Conservation (phyloP, 2,329 filamentous ascomycete species). For the Epichloe aotearoae region DNA sequence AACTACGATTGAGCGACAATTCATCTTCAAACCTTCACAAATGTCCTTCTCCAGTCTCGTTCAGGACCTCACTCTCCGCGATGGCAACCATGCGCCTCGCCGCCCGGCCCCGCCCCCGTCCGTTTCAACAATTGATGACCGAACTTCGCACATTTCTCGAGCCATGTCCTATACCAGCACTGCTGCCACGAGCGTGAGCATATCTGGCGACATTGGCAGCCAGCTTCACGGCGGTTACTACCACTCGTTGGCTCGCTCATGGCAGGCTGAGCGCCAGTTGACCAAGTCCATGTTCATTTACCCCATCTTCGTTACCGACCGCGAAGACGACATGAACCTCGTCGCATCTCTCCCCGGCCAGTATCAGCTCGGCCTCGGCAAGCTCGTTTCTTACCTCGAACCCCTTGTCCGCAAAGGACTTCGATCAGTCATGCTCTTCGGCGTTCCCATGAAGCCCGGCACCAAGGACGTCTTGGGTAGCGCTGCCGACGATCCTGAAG, state of each 20-base stretch:
- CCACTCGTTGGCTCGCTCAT: slow-evolving; percentile 64
- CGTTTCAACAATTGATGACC: slow-evolving; percentile 45
- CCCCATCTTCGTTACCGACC: slow-evolving; percentile 90
- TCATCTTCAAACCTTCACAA: slow-evolving; percentile 16
- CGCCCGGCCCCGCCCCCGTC: slow-evolving; percentile 32
- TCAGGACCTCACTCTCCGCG: slow-evolving; percentile 49
- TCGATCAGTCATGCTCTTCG: slow-evolving; percentile 87
- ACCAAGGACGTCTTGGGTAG: slow-evolving; percentile 88
- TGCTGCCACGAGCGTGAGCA: slow-evolving; percentile 54
- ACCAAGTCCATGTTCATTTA: slow-evolving; percentile 99
- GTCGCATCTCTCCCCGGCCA: slow-evolving; percentile 90
- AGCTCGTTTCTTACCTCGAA: slow-evolving; percentile 68
- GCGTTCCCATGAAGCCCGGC: slow-evolving; percentile 69
- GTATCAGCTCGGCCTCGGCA: slow-evolving; percentile 76
- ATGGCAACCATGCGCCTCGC: slow-evolving; percentile 31
- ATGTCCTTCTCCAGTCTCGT: slow-evolving; percentile 60
- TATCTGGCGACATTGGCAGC: slow-evolving; percentile 63
- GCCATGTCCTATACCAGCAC: slow-evolving; percentile 56
- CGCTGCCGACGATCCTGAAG: slow-evolving; percentile 80
- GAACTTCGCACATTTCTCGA: slow-evolving; percentile 46
- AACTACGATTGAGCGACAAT: no score
- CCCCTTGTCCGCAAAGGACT: slow-evolving; percentile 83
- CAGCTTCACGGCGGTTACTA: slow-evolving; percentile 75
- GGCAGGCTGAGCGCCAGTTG: slow-evolving; percentile 74
- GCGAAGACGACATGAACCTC: slow-evolving; percentile 78